Evolutionary conservation across 352 stramenopile species (phyloP).

Genomic region (Achlya hypogyna): DNA sequence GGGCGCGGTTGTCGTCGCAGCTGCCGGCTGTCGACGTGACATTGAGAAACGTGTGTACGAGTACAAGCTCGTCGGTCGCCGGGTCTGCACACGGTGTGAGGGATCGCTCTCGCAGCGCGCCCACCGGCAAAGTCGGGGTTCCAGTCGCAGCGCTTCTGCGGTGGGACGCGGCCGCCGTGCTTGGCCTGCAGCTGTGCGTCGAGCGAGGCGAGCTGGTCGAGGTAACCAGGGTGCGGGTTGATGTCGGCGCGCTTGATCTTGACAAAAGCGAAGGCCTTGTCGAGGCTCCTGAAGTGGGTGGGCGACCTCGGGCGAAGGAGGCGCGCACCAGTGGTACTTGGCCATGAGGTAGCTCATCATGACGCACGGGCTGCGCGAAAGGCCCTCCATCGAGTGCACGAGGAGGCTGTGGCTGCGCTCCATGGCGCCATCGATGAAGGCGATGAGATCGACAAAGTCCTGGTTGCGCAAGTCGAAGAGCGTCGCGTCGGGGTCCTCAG

Average conservation of each 20-base stretch:
- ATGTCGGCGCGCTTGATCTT: constrained; percentile 81
- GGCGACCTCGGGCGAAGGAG: no score
- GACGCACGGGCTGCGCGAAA: constrained; percentile 69
- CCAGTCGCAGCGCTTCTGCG: constrained; percentile 72
- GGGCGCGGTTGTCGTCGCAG: constrained; percentile 12
- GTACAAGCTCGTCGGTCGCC: constrained; percentile 55
- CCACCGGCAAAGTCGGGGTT: constrained; percentile 22
- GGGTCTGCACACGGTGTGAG: constrained; percentile 23
- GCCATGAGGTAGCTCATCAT: constrained; percentile 89
- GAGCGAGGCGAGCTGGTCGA: constrained; percentile 59
- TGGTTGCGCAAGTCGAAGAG: constrained; percentile 81
- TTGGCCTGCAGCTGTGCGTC: constrained; percentile 54
- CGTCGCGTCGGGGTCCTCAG: constrained; percentile 42
- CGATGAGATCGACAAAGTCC: constrained; percentile 71
- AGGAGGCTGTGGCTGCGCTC: constrained; percentile 81
- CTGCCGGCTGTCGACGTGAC: constrained; percentile 19
- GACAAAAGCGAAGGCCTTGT: constrained; percentile 89
- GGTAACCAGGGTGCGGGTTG: constrained; percentile 66
- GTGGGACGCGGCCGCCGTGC: constrained; percentile 31
- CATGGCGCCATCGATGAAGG: constrained; percentile 71
- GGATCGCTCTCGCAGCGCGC: no score
- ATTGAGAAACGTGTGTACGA: constrained; percentile 76
- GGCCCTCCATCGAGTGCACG: constrained; percentile 79
- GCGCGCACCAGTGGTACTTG: constrained; percentile 90
- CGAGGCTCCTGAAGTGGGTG: constrained; percentile 50